Base-by-base conservation (phyloP, 495 filamentous ascomycete genomes). In the Xylaria nigripes region DNA sequence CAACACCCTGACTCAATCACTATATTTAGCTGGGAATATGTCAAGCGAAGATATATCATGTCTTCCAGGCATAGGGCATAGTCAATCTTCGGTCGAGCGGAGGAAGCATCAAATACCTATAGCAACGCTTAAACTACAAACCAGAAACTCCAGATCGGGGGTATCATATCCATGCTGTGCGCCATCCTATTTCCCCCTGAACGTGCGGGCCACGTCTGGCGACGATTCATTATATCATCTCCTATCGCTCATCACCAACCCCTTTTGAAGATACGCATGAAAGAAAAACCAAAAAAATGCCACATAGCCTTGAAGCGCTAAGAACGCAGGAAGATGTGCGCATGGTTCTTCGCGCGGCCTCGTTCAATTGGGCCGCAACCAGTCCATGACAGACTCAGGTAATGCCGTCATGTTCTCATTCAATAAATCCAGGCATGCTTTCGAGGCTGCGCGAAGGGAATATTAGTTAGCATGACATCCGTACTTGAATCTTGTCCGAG, bases 361-460 rank as follows among this genome's bases (percentile, higher is more conserved):
- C n/a, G 18, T 40, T 54, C 44, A 48, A 13, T 54, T 38, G 6
- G 24, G 45, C 25, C 46, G 45, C 27, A 55, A 18, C 53, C 45
- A 55, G 22, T 41, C 13, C 9, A 55, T 45, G 45, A 55, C 53
- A 3, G 44, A 44, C 23, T 55, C 69, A 19, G 73, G 68, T n/a
- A 76, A 51, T 21, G 68, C 60, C 19, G 61, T 60, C 38, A 76
- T 71, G 30, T 69, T 68, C 50, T 76, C 70, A 42, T 76, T 76
- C 12, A 76, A 58, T 5, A 73, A 58, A 24, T 76, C 70, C 8
- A 76, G 55, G 49, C 70, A 72, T 9, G 67, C 67, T 30, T 66
- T 68, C 8, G 72, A 71, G 12, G 73, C 73, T 76, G 19, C 9
- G 19, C 23, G 43, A 21, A 6, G 43, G 2, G 16, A 29, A 25